Conservation (phyloP, 441 rosid species). For the Monsonia emarginata region DNA sequence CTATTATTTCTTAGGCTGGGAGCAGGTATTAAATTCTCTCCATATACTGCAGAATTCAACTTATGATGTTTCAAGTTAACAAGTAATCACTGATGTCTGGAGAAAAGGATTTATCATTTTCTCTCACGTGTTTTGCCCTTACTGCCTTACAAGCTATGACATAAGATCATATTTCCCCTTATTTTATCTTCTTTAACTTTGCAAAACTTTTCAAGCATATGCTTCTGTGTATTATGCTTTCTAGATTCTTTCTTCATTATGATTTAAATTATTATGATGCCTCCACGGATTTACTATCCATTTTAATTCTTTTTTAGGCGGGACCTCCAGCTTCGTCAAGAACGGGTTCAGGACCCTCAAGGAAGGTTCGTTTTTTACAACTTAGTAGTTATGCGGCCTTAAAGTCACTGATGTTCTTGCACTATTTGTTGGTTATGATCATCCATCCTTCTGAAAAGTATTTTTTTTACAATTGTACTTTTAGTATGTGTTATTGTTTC, state of each 20-base stretch:
- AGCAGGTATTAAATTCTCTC: constrained; percentile 1
- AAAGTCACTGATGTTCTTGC: constrained; percentile 3
- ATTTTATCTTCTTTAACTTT: background rate
- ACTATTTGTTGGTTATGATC: background rate
- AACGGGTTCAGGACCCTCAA: constrained; percentile 65
- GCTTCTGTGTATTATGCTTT: constrained; percentile 10
- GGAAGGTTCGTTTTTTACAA: constrained; percentile 63
- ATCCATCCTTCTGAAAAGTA: background rate
- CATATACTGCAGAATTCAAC: background rate
- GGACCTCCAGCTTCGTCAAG: constrained; percentile 62
- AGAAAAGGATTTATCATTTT: background rate
- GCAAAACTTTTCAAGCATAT: background rate
- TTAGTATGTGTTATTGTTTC: background rate
- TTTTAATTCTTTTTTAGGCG: constrained; percentile 35
- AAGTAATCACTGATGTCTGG: background rate
- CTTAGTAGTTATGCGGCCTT: constrained; percentile 12
- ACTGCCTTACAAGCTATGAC: background rate
- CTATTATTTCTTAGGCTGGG: background rate
- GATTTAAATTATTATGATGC: constrained; percentile 9
- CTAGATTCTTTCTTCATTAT: constrained; percentile 11
- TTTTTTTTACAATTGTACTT: constrained; percentile 5
- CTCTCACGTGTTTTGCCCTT: background rate
- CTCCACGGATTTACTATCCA: constrained; percentile 7
- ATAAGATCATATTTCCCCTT: background rate
- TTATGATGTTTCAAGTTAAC: background rate